Evolutionary conservation across 2,329 filamentous ascomycete species (phyloP).

Genomic region (Metarhizium brunneum): DNA sequence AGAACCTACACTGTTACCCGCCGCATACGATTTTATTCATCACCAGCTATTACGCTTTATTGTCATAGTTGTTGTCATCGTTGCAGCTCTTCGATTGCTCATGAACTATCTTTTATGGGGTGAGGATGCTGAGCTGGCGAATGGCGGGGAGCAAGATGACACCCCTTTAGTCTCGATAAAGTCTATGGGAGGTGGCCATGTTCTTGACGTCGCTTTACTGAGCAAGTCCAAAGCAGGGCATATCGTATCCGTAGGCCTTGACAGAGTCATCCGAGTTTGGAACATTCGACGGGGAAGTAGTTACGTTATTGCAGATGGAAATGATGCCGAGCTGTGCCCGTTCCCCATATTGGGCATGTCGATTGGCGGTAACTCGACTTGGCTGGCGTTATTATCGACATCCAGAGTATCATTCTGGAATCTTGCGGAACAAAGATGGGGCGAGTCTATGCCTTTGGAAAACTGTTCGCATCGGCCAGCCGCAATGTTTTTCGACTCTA

Average conservation of each 20-base stretch:
- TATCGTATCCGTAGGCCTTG: slow-evolving; percentile 60
- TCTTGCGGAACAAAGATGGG: slow-evolving; percentile 46
- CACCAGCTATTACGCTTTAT: slow-evolving; percentile 51
- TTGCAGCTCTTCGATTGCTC: slow-evolving; percentile 57
- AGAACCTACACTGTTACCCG: slow-evolving; percentile 26
- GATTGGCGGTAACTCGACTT: slow-evolving; percentile 54
- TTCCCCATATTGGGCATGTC: slow-evolving; percentile 55
- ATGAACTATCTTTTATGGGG: slow-evolving; percentile 69
- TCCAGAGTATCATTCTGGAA: slow-evolving; percentile 51
- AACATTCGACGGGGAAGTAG: slow-evolving; percentile 37
- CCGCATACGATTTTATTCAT: slow-evolving; percentile 55
- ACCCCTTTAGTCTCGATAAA: slow-evolving; percentile 46
- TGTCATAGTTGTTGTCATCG: slow-evolving; percentile 51
- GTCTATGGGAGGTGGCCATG: slow-evolving; percentile 53
- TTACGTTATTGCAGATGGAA: slow-evolving; percentile 32
- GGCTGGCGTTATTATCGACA: slow-evolving; percentile 57
- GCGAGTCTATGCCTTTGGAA: slow-evolving; percentile 43
- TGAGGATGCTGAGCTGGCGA: slow-evolving; percentile 38
- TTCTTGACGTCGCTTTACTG: slow-evolving; percentile 60
- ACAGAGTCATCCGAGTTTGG: slow-evolving; percentile 60
- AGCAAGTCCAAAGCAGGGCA: slow-evolving; percentile 53
- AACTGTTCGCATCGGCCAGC: slow-evolving; percentile 43
- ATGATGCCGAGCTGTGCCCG: slow-evolving; percentile 30
- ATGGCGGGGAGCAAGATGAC: slow-evolving; percentile 35
- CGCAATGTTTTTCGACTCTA: slow-evolving; percentile 53